These are phyloP conservation scores for Dissophora globulifera DNA, from an alignment of 192 early-diverging fungal genomes.

Conservation along the genomic window DNA sequence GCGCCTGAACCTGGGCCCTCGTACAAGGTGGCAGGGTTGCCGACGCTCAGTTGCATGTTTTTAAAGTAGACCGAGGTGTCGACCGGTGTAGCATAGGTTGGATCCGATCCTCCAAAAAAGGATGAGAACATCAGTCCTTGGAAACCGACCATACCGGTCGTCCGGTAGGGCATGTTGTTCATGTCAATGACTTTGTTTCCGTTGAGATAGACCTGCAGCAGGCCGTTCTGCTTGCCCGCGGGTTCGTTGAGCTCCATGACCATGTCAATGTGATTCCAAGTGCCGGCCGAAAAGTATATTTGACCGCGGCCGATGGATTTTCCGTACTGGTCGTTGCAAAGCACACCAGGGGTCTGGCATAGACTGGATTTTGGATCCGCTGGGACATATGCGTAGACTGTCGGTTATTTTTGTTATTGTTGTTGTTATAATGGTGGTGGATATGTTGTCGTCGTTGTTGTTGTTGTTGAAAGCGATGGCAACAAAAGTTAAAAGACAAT, in stretches of 20 bases:
- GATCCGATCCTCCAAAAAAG: conserved; percentile 61
- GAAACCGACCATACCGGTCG: conserved; percentile 55
- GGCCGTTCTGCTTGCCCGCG: conserved; percentile 49
- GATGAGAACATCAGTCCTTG: conserved; percentile 61
- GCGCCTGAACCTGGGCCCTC: conserved; percentile 16
- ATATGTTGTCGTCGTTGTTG: no score
- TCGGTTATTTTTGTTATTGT: background rate
- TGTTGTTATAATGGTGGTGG: no score
- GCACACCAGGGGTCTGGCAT: conserved; percentile 36
- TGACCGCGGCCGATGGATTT: conserved; percentile 60
- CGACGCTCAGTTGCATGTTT: conserved; percentile 56
- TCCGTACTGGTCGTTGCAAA: conserved; percentile 61
- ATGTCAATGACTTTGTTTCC: conserved; percentile 43
- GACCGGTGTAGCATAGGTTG: conserved; percentile 48
- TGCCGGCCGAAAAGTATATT: conserved; percentile 51
- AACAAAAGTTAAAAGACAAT: no score
- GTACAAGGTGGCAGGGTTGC: conserved; percentile 46
- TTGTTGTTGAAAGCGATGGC: no score
- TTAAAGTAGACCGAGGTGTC: conserved; percentile 58
- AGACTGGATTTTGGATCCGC: conserved; percentile 31
- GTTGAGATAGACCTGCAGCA: conserved; percentile 57
- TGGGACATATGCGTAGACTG: conserved; percentile 62
- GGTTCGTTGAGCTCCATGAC: conserved; percentile 53
- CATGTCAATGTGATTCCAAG: conserved; percentile 58
- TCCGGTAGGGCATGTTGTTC: conserved; percentile 52